These are phyloP conservation scores for Coemansia sp. DNA, from an alignment of 192 early-diverging fungal genomes.

Conservation along the genomic window DNA sequence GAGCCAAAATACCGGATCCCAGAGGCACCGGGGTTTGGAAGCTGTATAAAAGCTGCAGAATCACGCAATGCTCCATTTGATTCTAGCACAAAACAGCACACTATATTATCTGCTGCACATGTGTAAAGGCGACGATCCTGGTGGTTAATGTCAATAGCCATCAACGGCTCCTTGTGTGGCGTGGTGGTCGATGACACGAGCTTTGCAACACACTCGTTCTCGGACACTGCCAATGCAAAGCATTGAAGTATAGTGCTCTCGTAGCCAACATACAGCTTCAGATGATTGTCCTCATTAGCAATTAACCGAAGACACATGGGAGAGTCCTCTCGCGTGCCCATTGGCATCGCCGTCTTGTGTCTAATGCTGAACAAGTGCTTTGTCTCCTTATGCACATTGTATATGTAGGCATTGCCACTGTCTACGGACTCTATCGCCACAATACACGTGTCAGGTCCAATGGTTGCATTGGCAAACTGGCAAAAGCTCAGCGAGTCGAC, in stretches of 20 bases:
- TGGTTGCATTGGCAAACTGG: conserved; percentile 19
- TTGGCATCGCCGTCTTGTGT: conserved; percentile 18
- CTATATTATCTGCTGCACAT: conserved; percentile 41
- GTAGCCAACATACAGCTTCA: conserved; percentile 37
- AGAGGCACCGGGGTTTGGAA: conserved; percentile 28
- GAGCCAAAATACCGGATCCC: conserved; percentile 28
- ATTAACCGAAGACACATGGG: conserved; percentile 40
- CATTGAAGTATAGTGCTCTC: conserved; percentile 36
- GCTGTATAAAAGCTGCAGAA: not conserved
- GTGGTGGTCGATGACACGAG: conserved; percentile 1
- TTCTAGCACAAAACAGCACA: conserved; percentile 23
- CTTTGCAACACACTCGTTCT: not conserved
- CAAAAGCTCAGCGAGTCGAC: conserved; percentile 54
- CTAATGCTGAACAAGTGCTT: conserved; percentile 16
- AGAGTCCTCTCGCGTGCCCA: conserved; percentile 30
- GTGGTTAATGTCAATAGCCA: conserved; percentile 30
- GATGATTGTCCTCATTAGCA: not conserved
- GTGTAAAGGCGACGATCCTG: conserved; percentile 23
- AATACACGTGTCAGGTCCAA: conserved; percentile 15
- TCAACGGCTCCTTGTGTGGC: conserved; percentile 42
- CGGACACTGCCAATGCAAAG: conserved; percentile 15
- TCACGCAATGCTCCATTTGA: not conserved
- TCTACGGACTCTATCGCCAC: conserved; percentile 21
- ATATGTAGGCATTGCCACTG: conserved; percentile 25
- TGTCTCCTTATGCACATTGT: conserved; percentile 8